phyloP scores from a whole-genome alignment of 2,329 filamentous ascomycete genomes.

The Penicillium rolfsii region DNA sequence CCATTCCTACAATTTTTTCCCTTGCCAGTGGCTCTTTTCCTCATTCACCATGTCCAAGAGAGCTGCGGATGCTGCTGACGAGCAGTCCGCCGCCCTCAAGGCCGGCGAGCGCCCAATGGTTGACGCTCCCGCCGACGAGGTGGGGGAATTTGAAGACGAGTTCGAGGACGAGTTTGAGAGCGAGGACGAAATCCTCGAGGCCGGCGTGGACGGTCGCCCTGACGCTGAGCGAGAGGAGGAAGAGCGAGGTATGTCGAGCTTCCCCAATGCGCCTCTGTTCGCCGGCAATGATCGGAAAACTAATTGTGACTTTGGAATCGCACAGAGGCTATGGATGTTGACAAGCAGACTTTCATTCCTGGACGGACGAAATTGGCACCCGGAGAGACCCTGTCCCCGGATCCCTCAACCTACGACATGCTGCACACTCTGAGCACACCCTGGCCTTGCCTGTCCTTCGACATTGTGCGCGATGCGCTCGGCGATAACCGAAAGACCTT shows the following conservation, averaged over 20 bases:
- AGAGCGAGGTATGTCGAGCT: slow-evolving; percentile 60
- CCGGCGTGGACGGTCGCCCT: slow-evolving; percentile 87
- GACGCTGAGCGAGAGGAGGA: slow-evolving; percentile 93
- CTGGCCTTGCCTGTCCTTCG: slow-evolving; percentile 97
- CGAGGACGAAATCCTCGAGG: slow-evolving; percentile 89
- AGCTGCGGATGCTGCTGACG: slow-evolving; percentile 57
- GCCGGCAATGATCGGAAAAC: background rate
- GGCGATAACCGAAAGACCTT: slow-evolving; percentile 91
- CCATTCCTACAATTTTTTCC: slow-evolving; percentile 21
- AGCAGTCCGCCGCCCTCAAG: slow-evolving; percentile 60
- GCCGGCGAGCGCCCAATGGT: slow-evolving; percentile 62
- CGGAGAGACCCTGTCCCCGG: slow-evolving; percentile 87
- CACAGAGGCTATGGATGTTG: slow-evolving; percentile 82
- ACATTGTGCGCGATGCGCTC: slow-evolving; percentile 81
- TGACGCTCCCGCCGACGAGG: slow-evolving; percentile 55
- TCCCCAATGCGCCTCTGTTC: background rate
- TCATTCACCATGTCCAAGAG: slow-evolving; percentile 61
- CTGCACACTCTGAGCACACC: slow-evolving; percentile 90
- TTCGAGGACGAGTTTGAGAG: slow-evolving; percentile 97
- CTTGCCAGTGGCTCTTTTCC: slow-evolving; percentile 10
- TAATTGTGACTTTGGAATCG: slow-evolving; percentile 2
- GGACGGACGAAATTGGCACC: slow-evolving; percentile 88
- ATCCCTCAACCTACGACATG: slow-evolving; percentile 96
- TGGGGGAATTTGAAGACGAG: slow-evolving; percentile 70
- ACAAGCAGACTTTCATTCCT: slow-evolving; percentile 93